Evolutionary conservation across 1,284 basidiomycete genomes (phyloP), one percentile per base, ranked within the genome.

Genomic region (Trichosporon sp.): DNA sequence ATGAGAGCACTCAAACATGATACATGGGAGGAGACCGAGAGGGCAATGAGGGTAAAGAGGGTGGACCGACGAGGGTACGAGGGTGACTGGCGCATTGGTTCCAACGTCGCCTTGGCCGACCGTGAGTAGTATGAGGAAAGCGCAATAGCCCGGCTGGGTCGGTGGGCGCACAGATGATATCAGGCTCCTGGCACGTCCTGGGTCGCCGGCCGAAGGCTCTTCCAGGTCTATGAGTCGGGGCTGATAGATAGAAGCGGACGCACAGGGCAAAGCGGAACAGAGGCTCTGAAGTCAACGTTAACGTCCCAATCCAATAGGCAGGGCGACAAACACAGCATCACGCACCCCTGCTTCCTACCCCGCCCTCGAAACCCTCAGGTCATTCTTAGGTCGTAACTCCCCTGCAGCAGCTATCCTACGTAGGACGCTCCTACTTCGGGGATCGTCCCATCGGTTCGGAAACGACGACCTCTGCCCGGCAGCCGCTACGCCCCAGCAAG

Each of bases 361-460:
- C n/a, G 16, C 25, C 49, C 49, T 54, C 40, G 49, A 27, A 52
- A 54, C 27, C 49, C 46, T 29, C 46, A 25, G 23, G 46, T n/a
- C 49, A 29, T 14, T n/a, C n/a, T 52, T 6, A 6, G 16, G 14
- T 16, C 13, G 14, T 14, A 21, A 14, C 49, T 52, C 5, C 25
- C 16, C 16, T 7, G 4, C 44, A 5, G 21, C 10, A 9, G 13
- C 4, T 27, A n/a, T 29, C 11, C 16, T 44, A 21, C 16, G 27
- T 29, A 16, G 27, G 49, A 21, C 27, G 27, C 19, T 29, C 49
- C 27, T 54, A 29, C 49, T 54, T 54, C 27, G 49, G 49, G 49
- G 25, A 54, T 29, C 49, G 49, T 54, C 49, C 25, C 49, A 54
- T 54, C 49, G 49, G 49, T 54, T 29, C 25, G 49, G 49, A 54